Evolutionary conservation across 2,329 filamentous ascomycete genomes (phyloP), one percentile per base, ranked within the genome.

Genomic region (Orbilia javanica): DNA sequence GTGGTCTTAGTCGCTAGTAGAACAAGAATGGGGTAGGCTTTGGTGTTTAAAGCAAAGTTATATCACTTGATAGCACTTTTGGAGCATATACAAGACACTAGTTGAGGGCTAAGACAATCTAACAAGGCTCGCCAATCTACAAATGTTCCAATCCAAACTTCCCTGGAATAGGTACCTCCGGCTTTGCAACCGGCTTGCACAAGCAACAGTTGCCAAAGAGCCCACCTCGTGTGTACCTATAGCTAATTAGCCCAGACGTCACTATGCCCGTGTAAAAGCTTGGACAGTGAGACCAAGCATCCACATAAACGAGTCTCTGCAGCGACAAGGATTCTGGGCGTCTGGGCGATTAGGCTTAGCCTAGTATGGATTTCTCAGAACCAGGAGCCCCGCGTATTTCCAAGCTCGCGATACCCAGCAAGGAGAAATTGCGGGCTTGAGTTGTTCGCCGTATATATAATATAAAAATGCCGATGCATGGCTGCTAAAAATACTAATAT

Each of bases 281-380:
- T 53, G 25, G 50, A 29, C 18, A 8, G 50, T 15, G 11, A 53
- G 25, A 31, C 50, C 25, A 57, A 57, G 27, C 52, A 34, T 20
- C 13, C 29, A 55, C 1, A 39, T 1, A 34, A 10, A 36, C 15
- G 52, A 55, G 5, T 13, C n/a, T 22, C n/a, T 57, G 29, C 29
- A 22, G 29, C n/a, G n/a, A 57, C 29, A 57, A 57, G 52, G 52
- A 36, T 57, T 22, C 52, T 57, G 18, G n/a, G 52, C 52, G 52
- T 36, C 52, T 57, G 15, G 52, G 52, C 52, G 52, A 2, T 22
- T 55, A 29, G 29, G 29, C 52, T 57, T 22, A 13, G 18, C 52
- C 13, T 13, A 20, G 3, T 7, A 22, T 1, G 29, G 1, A 36
- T 7, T 20, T 36, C 7, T 29, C n/a, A 36, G n/a, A 18, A 36